A percentile compares a stretch with the other conserved stretches of the same genome.
These are phyloP conservation scores for Candida anutae DNA, from an alignment of 1,139 yeast genomes.

Conservation along the genomic window DNA sequence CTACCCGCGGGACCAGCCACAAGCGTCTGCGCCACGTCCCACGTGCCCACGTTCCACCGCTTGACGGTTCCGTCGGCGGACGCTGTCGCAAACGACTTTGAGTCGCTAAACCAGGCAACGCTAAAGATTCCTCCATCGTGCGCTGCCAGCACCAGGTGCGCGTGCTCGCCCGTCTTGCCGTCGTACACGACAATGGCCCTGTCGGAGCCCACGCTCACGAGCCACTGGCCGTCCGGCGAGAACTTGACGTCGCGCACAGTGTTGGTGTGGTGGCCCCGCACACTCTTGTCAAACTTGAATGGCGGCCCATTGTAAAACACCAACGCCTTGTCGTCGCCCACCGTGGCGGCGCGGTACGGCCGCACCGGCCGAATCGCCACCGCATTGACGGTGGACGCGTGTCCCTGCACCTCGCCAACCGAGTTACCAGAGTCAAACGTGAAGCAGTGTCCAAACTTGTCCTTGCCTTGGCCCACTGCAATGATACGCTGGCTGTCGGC, in stretches of 20 bases:
- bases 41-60: conserved; percentile 43
- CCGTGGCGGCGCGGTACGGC: conserved; percentile 93
- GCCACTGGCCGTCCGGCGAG: conserved; percentile 67
- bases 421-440: conserved; percentile 93
- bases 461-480: conserved; percentile 94
- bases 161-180: conserved; percentile 77
- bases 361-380: conserved; percentile 82
- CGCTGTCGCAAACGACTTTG: conserved; percentile 58
- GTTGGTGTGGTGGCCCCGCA: conserved; percentile 68
- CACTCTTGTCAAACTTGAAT: conserved; percentile 70
- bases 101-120: conserved; percentile 58
- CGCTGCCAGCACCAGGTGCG: conserved; percentile 44
- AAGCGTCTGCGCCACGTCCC: conserved; percentile 31
- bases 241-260: conserved; percentile 76
- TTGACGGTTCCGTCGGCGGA: conserved; percentile 78
- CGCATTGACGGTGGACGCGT: conserved; percentile 75
- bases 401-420: conserved; percentile 93
- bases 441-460: conserved; percentile 86
- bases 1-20: conserved; percentile 20
- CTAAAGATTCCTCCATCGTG: conserved; percentile 81
- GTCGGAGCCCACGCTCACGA: conserved; percentile 86
- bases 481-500: conserved; percentile 77
- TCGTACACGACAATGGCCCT: conserved; percentile 71
- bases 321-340: conserved; percentile 76
- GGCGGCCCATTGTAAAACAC: conserved; percentile 93